These are phyloP conservation scores for Polyporus arcularius DNA, from an alignment of 768 basidiomycete species.

Conservation along the genomic window DNA sequence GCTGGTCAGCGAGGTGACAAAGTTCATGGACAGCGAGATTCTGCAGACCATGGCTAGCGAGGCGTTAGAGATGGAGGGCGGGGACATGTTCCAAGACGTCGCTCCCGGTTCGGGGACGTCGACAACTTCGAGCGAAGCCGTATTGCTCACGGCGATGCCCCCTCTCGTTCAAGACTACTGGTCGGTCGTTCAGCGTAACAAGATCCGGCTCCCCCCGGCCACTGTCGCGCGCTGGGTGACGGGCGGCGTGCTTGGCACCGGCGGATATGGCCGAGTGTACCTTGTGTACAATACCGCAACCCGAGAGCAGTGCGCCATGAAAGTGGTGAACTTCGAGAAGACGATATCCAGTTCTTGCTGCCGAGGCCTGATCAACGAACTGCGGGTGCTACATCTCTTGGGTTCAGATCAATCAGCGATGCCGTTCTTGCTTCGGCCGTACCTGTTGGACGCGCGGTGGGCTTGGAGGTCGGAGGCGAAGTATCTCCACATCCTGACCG, in stretches of 20 bases:
- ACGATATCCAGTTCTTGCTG: slow-evolving; percentile 9
- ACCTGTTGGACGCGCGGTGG: slow-evolving; percentile 1
- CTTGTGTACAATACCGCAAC: slow-evolving; percentile 13
- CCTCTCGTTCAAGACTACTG: background rate
- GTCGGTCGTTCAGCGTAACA: slow-evolving; percentile 8
- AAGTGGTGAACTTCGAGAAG: slow-evolving; percentile 18
- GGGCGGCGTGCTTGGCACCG: slow-evolving; percentile 18
- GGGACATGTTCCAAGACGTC: no score
- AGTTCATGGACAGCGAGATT: no score
- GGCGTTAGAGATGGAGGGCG: no score
- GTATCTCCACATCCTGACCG: slow-evolving; percentile 24
- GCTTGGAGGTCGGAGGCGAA: slow-evolving; percentile 7
- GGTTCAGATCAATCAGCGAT: background rate
- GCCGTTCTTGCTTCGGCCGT: slow-evolving; percentile 22
- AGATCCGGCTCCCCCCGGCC: background rate
- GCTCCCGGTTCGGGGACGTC: no score
- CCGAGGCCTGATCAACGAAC: slow-evolving; percentile 22
- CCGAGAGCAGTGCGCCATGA: slow-evolving; percentile 19
- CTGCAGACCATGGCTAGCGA: no score
- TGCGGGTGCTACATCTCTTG: slow-evolving; percentile 19
- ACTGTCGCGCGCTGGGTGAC: slow-evolving; percentile 3
- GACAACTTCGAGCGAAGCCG: no score
- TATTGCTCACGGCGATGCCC: no score
- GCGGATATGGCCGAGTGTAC: slow-evolving; percentile 24
- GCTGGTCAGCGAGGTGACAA: no score